These are phyloP conservation scores for Cladorrhinum sp. DNA, from an alignment of 2,329 filamentous ascomycete genomes.

Conservation along the genomic window DNA sequence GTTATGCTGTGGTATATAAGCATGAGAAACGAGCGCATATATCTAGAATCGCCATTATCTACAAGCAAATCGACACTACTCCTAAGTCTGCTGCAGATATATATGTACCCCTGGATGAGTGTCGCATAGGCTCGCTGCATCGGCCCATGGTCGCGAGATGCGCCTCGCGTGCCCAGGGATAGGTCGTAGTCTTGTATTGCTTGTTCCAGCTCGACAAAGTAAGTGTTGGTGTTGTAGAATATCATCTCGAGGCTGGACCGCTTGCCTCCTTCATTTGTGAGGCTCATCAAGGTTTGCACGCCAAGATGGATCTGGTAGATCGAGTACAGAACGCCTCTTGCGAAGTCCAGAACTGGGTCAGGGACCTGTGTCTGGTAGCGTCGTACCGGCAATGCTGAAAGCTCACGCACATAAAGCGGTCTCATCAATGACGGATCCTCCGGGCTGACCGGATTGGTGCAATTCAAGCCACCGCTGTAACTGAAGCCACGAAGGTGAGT, in stretches of 20 bases:
- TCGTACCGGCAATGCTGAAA: constrained; percentile 62
- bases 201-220: constrained; percentile 62
- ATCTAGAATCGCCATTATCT: constrained; percentile 61
- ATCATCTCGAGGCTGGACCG: constrained; percentile 62
- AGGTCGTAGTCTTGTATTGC: constrained; percentile 59
- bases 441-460: constrained; percentile 49
- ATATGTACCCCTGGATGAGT: constrained; percentile 61
- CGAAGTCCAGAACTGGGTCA: constrained; percentile 59
- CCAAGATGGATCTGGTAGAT: constrained; percentile 64
- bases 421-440: constrained; percentile 55
- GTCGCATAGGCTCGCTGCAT: constrained; percentile 60
- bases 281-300: constrained; percentile 60
- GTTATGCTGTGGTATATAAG: constrained; percentile 64
- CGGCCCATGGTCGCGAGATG: constrained; percentile 46
- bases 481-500: constrained; percentile 63
- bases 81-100: constrained; percentile 59
- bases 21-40: constrained; percentile 61
- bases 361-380: constrained; percentile 57
- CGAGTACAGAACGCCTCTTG: constrained; percentile 65
- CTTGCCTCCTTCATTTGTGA: constrained; percentile 58
- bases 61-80: constrained; percentile 61
- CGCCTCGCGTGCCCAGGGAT: constrained; percentile 17
- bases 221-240: constrained; percentile 65
- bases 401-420: constrained; percentile 58
- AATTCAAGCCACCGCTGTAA: constrained; percentile 60